Evolutionary conservation across 352 stramenopile genomes (phyloP).

Genomic region (Pythium rhizo-oryzae): DNA sequence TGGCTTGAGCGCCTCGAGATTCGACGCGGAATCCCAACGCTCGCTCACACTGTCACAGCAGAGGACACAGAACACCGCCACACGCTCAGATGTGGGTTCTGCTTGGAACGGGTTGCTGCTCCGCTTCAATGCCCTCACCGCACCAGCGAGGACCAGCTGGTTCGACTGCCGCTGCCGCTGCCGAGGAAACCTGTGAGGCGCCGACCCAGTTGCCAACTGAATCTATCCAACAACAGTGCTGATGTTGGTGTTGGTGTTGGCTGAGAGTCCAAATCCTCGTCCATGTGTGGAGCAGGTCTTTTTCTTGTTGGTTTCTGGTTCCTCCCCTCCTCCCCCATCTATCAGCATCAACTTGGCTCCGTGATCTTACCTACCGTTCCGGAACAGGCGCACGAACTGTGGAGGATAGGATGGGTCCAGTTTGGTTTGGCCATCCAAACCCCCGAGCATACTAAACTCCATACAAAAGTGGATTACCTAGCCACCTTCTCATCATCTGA

Average conservation of each 20-base stretch:
- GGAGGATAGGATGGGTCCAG: constrained; percentile 9
- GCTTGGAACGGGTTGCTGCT: constrained; percentile 10
- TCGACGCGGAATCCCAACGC: constrained; percentile 10
- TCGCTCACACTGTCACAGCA: not conserved
- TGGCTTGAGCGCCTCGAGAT: constrained; percentile 6
- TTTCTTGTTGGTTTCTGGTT: constrained; percentile 28
- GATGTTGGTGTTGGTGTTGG: constrained; percentile 4
- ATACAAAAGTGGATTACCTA: constrained; percentile 26
- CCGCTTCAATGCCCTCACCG: constrained; percentile 3
- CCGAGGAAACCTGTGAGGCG: constrained; percentile 3
- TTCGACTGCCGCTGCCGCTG: not conserved
- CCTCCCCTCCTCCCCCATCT: constrained; percentile 23
- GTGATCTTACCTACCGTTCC: constrained; percentile 7
- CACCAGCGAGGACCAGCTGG: constrained; percentile 10
- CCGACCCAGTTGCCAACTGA: constrained; percentile 28
- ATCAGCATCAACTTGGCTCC: constrained; percentile 18
- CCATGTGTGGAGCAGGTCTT: constrained; percentile 1
- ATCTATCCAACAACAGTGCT: constrained; percentile 12
- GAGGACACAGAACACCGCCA: constrained; percentile 11
- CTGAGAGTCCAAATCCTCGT: not conserved
- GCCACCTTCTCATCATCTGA: constrained; percentile 9
- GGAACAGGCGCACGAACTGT: not conserved
- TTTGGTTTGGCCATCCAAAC: constrained; percentile 22
- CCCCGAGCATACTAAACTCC: constrained; percentile 24
- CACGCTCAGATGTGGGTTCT: constrained; percentile 3